Conservation (phyloP, 192 early-diverging fungal species). For the Bifiguratus adelaidae region DNA sequence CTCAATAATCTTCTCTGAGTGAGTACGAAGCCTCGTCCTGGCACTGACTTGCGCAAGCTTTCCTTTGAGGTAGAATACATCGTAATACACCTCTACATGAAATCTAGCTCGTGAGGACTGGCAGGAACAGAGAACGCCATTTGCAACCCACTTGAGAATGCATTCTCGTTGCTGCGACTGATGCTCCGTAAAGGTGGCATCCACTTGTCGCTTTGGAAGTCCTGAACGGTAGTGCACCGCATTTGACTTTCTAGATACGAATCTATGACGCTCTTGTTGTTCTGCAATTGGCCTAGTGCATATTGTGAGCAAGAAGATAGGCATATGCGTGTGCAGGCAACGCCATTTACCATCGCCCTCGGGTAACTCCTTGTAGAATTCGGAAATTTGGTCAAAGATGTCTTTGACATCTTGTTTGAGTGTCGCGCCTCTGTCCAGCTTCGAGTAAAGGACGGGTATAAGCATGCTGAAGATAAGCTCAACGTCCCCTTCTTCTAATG, state of each 20-base stretch:
- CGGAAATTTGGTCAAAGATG: conserved; percentile 42
- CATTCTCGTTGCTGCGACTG: no score
- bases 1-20: conserved; percentile 38
- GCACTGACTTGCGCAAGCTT: conserved; percentile 33
- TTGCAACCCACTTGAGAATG: no score
- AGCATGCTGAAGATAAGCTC: conserved; percentile 38
- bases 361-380: conserved; percentile 35
- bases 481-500: conserved; percentile 42
- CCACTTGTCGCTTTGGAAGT: no score
- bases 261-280: conserved; percentile 24
- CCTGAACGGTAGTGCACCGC: no score
- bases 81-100: conserved; percentile 29
- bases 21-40: conserved; percentile 33
- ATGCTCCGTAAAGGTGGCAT: no score
- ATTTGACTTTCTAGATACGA: conserved; percentile 18
- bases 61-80: conserved; percentile 47
- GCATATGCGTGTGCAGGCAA: neutral
- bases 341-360: conserved; percentile 25
- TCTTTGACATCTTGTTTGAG: conserved; percentile 49
- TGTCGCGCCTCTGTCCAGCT: conserved; percentile 16
- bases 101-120: no score
- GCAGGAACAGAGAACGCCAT: no score
- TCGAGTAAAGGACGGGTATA: conserved; percentile 23
- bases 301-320: neutral
- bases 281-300: conserved; percentile 6